A percentile compares a stretch with the other conserved stretches of the same genome.
phyloP scores from a whole-genome alignment of 2,329 filamentous ascomycete genomes.

The Aspergillus sp. region DNA sequence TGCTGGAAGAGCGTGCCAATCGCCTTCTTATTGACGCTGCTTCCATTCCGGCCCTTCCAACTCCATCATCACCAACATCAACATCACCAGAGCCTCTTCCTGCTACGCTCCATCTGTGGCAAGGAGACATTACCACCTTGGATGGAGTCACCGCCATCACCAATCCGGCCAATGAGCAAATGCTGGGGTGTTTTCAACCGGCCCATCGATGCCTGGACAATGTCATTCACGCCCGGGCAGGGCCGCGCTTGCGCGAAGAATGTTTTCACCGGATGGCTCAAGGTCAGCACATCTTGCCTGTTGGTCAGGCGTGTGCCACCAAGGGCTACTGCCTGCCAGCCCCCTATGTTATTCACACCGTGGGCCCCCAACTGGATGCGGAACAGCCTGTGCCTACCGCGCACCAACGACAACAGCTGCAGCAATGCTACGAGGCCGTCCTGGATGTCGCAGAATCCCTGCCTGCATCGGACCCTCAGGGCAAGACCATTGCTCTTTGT shows the following conservation, averaged over 20 bases:
- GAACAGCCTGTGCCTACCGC: background rate
- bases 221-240: constrained; percentile 26
- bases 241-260: constrained; percentile 24
- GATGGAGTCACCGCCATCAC: constrained; percentile 26
- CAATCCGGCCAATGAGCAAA: constrained; percentile 25
- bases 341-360: constrained; percentile 22
- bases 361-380: constrained; percentile 21
- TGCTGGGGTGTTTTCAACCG: constrained; percentile 26
- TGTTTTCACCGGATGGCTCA: constrained; percentile 19
- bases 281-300: constrained; percentile 15
- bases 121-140: constrained; percentile 27
- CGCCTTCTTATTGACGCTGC: background rate
- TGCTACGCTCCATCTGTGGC: constrained; percentile 18
- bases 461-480: constrained; percentile 12
- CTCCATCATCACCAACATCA: background rate
- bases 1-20: background rate
- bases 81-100: background rate
- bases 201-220: constrained; percentile 28
- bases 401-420: constrained; percentile 17
- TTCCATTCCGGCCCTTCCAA: background rate
- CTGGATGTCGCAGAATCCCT: constrained; percentile 17
- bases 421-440: constrained; percentile 20
- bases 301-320: constrained; percentile 19
- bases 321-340: constrained; percentile 23
- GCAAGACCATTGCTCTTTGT: constrained; percentile 24